Evolutionary conservation across 768 basidiomycete genomes (phyloP).

Genomic region (Tubosaeta sp.): DNA sequence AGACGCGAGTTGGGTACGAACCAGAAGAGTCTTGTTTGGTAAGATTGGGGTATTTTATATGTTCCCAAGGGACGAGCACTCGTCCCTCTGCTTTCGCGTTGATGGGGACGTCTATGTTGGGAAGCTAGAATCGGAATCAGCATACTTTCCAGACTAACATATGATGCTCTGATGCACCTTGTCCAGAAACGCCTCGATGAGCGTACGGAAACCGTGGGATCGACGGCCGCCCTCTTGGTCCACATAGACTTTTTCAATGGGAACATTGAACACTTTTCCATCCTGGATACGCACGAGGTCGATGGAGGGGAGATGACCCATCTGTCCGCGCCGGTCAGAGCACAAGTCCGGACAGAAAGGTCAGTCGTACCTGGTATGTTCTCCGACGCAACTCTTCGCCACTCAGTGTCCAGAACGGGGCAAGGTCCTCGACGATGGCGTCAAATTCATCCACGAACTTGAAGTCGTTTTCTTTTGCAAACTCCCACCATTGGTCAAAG

Average conservation of each 20-base stretch:
- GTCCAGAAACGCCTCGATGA: slow-evolving; percentile 68
- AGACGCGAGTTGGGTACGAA: slow-evolving; percentile 10
- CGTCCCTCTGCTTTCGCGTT: slow-evolving; percentile 94
- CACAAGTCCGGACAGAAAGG: neutral
- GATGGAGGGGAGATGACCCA: slow-evolving; percentile 75
- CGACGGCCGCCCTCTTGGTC: slow-evolving; percentile 73
- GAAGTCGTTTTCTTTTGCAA: slow-evolving; percentile 66
- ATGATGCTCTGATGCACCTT: slow-evolving; percentile 42
- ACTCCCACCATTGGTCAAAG: slow-evolving; percentile 88
- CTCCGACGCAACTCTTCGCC: slow-evolving; percentile 70
- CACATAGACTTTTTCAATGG: slow-evolving; percentile 49
- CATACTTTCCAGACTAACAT: neutral
- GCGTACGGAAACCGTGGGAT: slow-evolving; percentile 69
- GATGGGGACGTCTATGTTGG: slow-evolving; percentile 93
- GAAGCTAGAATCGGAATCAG: slow-evolving; percentile 47
- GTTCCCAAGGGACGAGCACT: slow-evolving; percentile 91
- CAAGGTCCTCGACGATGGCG: slow-evolving; percentile 69
- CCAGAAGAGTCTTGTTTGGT: slow-evolving; percentile 41
- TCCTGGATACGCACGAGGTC: slow-evolving; percentile 77
- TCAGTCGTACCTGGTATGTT: slow-evolving; percentile 44
- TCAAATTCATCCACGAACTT: slow-evolving; percentile 91
- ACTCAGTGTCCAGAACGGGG: slow-evolving; percentile 76
- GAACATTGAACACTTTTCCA: slow-evolving; percentile 57
- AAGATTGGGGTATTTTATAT: slow-evolving; percentile 65
- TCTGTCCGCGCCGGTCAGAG: slow-evolving; percentile 37